Evolutionary conservation across 495 filamentous ascomycete species (phyloP), one percentile per base, ranked within the genome.

Genomic region (Chaetomium fimeti): DNA sequence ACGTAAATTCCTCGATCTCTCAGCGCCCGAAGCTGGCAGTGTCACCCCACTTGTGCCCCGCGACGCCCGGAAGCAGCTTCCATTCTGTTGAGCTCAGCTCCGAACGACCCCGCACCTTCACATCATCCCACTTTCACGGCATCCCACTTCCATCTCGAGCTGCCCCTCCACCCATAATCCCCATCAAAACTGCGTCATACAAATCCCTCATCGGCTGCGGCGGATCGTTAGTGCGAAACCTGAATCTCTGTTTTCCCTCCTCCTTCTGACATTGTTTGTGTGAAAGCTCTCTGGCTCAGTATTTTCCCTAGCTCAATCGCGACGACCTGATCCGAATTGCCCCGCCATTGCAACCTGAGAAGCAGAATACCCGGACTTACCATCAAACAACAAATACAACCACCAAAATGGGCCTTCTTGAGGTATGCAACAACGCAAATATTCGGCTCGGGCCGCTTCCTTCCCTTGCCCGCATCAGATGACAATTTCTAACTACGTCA

Each of bases 161-260:
- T 11, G 9, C 29, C 53, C 47, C 53, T 47, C 45, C 55, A 32
- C 54, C 55, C 15, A 22, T 16, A 51, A 49, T 36, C 32, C 32
- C 32, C 32, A 59, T 64, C 47, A 64, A n/a, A 52, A 43, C 58
- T 66, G 65, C 65, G 65, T 67, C 65, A 67, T 67, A 63, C 65
- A 67, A 67, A 63, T 62, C 65, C 55, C 65, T 60, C 60, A 63
- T 8, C 59, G 47, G 64, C 18, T 18, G 20, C 51, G 59, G 57
- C 63, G 45, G n/a, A 61, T 67, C 28, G 43, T 64, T 57, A 61
- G 57, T 56, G 52, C 61, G 49, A 59, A n/a, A 45, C 36, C 51
- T 36, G 2, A 43, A 27, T n/a, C 20, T 40, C 45, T 60, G 43
- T 28, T 60, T 54, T 49, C 45, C 20, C n/a, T n/a, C 20, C 43